These are phyloP conservation scores for Kuraishia capsulata DNA, from an alignment of 805 yeast genomes.

Conservation along the genomic window DNA sequence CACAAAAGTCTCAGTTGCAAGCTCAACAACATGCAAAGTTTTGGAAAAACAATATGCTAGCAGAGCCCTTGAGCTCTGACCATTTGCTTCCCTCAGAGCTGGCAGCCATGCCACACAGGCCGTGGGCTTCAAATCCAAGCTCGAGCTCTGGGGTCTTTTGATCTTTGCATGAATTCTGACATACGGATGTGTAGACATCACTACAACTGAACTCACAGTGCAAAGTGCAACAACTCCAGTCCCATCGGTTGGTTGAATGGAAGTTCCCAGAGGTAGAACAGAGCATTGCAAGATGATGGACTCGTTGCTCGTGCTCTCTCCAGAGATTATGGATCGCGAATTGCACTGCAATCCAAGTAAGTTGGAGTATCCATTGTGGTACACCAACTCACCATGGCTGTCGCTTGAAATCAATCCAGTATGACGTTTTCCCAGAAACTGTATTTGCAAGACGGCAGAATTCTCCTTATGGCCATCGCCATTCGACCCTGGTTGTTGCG, in stretches of 20 bases:
- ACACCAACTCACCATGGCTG: slow-evolving; percentile 44
- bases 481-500: too few relatives aligned
- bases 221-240: slow-evolving; percentile 54
- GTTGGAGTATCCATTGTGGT: slow-evolving; percentile 55
- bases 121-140: slow-evolving; percentile 17
- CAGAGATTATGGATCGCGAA: slow-evolving; percentile 19
- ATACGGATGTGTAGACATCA: slow-evolving; percentile 46
- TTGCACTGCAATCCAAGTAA: slow-evolving; percentile 40
- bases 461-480: slow-evolving; percentile 27
- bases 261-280: slow-evolving; percentile 53
- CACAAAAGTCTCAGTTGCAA: slow-evolving; percentile 23
- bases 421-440: slow-evolving; percentile 40
- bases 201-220: slow-evolving; percentile 37
- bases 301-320: neutral
- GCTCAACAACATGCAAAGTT: slow-evolving; percentile 44
- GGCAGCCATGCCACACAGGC: slow-evolving; percentile 65
- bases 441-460: slow-evolving; percentile 31
- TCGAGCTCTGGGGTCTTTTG: slow-evolving; percentile 32
- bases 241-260: slow-evolving; percentile 42
- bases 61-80: slow-evolving; percentile 27
- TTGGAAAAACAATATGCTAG: slow-evolving; percentile 69
- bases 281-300: slow-evolving; percentile 28
- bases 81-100: slow-evolving; percentile 20
- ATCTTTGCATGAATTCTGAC: slow-evolving; percentile 44
- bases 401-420: slow-evolving; percentile 52